Conservation (phyloP, 2,329 filamentous ascomycete genomes). For the Cladosporium halotolerans region DNA sequence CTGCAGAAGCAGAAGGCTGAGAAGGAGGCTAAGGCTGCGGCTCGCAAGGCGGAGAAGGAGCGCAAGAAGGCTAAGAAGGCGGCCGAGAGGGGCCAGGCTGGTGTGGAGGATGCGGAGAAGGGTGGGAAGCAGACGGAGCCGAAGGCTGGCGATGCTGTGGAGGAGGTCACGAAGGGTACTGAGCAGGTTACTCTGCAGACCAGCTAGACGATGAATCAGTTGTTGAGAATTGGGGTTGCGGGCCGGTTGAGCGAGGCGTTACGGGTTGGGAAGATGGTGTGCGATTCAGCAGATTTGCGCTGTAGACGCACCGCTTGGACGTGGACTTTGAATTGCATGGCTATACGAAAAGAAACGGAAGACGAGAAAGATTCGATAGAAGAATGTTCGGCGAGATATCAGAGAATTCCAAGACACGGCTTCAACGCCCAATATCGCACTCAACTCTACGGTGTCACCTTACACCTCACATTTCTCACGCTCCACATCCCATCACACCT, state of each 20-base stretch:
- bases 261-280: not conserved
- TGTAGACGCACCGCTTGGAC: too few species aligned
- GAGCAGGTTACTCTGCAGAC: conserved; percentile 41
- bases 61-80: conserved; percentile 56
- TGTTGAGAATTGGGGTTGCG: not conserved
- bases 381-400: not conserved
- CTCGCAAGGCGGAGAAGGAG: conserved; percentile 62
- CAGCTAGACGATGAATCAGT: conserved; percentile 14
- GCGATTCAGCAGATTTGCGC: too few species aligned
- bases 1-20: conserved; percentile 60
- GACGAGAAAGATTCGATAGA: not conserved
- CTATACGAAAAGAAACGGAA: not conserved
- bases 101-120: conserved; percentile 73
- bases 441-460: not conserved
- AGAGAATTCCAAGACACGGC: not conserved
- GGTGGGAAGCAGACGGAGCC: conserved; percentile 45
- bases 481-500: not conserved
- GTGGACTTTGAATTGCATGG: not conserved
- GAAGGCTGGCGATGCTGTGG: conserved; percentile 34
- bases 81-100: conserved; percentile 59
- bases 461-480: not conserved
- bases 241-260: conserved; percentile 10
- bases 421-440: not conserved
- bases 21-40: conserved; percentile 57
- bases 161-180: conserved; percentile 40